These are phyloP conservation scores for Azolla pinnata DNA, from an alignment of 75 land plant genomes.

Conservation along the genomic window DNA sequence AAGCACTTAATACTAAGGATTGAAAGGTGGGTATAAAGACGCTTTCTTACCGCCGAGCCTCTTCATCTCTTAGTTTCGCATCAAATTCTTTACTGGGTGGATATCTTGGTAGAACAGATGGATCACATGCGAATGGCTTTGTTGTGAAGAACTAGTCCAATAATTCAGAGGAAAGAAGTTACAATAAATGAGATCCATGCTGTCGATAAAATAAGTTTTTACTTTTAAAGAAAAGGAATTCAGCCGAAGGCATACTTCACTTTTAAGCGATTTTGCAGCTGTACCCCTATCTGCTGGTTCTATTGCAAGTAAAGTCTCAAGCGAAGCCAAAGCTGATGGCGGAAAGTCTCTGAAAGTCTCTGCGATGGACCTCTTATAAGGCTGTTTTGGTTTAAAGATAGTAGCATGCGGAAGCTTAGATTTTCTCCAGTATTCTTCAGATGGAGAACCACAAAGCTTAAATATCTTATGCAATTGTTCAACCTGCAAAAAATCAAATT, in stretches of 20 bases:
- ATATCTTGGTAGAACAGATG: slow-evolving; percentile 73
- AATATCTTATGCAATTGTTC: slow-evolving; percentile 34
- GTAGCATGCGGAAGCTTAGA: slow-evolving; percentile 30
- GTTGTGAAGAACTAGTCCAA: slow-evolving; percentile 80
- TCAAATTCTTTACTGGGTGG: slow-evolving; percentile 89
- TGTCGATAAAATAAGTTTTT: too few species aligned
- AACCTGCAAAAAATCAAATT: slow-evolving; percentile 11
- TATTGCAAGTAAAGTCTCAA: slow-evolving; percentile 26
- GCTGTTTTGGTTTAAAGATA: slow-evolving; percentile 33
- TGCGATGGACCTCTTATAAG: slow-evolving; percentile 27
- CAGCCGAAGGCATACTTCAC: slow-evolving; percentile 16
- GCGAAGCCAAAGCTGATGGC: slow-evolving; percentile 22
- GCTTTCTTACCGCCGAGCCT: too few species aligned
- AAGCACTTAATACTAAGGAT: too few species aligned
- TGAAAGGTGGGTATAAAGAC: too few species aligned
- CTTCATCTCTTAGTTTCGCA: slow-evolving; percentile 60
- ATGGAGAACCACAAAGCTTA: too few species aligned
- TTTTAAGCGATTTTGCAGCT: slow-evolving; percentile 24
- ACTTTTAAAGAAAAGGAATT: too few species aligned
- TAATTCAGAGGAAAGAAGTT: too few species aligned
- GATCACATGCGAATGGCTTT: slow-evolving; percentile 76
- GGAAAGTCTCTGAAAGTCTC: slow-evolving; percentile 34
- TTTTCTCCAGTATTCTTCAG: slow-evolving; percentile 35
- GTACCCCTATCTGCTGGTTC: slow-evolving; percentile 32
- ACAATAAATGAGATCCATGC: too few species aligned